A percentile compares a stretch with the other conserved stretches of the same genome.
Conservation (phyloP, 306 rosid genomes). For the apple (Malus domestica) region ASM211411v1 NC_041789.1:16091001-16091500, state of each 20-base stretch:
- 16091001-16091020: conserved; percentile 86
- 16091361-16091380: conserved; percentile 59
- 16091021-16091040: conserved; percentile 73
- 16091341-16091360: conserved; percentile 52
- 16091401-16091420: conserved; percentile 61
- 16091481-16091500: conserved; percentile 74
- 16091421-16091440: conserved; percentile 67
- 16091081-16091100: conserved; percentile 52
- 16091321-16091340: conserved; percentile 48
- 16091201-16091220: conserved; percentile 75
- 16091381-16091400: conserved; percentile 46
- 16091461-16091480: conserved; percentile 80
- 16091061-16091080: conserved; percentile 59
- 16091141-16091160: conserved; percentile 39
- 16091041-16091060: conserved; percentile 81
- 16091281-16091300: conserved; percentile 42
- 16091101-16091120: conserved; percentile 67
- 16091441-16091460: conserved; percentile 92
- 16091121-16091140: conserved; percentile 51
- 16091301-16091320: conserved; percentile 59
- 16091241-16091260: conserved; percentile 70
- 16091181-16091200: conserved; percentile 73
- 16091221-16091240: conserved; percentile 64
- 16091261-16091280: conserved; percentile 48
- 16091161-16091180: conserved; percentile 69